phyloP scores from a whole-genome alignment of 495 filamentous ascomycete species.

The Trichoderma orchidacearum region DNA sequence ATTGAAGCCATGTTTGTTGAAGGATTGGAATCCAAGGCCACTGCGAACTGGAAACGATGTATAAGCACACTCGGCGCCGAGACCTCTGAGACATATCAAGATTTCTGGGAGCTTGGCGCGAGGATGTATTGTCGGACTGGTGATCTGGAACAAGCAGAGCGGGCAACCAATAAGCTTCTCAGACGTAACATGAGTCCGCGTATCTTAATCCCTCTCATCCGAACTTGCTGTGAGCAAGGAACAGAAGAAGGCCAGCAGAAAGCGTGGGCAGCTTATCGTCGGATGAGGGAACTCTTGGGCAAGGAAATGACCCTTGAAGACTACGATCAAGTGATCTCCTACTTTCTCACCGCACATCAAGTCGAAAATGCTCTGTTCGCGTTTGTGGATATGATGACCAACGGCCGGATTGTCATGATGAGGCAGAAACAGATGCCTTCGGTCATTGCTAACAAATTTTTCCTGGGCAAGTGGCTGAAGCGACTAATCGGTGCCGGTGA shows the following conservation, averaged over 20 bases:
- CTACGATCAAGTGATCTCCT: constrained; percentile 54
- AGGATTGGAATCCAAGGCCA: constrained; percentile 43
- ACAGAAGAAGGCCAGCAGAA: constrained; percentile 18
- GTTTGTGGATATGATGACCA: constrained; percentile 80
- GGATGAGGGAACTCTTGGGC: constrained; percentile 44
- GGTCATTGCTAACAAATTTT: constrained; percentile 59
- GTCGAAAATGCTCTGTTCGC: constrained; percentile 52
- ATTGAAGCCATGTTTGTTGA: constrained; percentile 50
- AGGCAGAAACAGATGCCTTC: constrained; percentile 38
- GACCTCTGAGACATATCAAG: constrained; percentile 29
- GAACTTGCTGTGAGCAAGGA: constrained; percentile 22
- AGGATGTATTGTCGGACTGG: constrained; percentile 47
- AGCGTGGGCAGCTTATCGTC: constrained; percentile 55
- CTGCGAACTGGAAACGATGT: constrained; percentile 51
- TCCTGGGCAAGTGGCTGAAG: constrained; percentile 72
- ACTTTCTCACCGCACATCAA: constrained; percentile 44
- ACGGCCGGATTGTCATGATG: constrained; percentile 29
- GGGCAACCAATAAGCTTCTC: constrained; percentile 46
- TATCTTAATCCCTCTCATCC: constrained; percentile 54
- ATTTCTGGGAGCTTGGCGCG: constrained; percentile 57
- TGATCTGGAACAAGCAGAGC: constrained; percentile 48
- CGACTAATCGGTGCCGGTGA: constrained; percentile 62
- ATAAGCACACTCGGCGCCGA: constrained; percentile 36
- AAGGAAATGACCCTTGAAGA: constrained; percentile 55
- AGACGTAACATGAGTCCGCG: constrained; percentile 35